Percentiles rank a stretch among this genome's conserved stretches.
Evolutionary conservation across 2,329 filamentous ascomycete genomes (phyloP).

Genomic region (Aureobasidium uvarum): DNA sequence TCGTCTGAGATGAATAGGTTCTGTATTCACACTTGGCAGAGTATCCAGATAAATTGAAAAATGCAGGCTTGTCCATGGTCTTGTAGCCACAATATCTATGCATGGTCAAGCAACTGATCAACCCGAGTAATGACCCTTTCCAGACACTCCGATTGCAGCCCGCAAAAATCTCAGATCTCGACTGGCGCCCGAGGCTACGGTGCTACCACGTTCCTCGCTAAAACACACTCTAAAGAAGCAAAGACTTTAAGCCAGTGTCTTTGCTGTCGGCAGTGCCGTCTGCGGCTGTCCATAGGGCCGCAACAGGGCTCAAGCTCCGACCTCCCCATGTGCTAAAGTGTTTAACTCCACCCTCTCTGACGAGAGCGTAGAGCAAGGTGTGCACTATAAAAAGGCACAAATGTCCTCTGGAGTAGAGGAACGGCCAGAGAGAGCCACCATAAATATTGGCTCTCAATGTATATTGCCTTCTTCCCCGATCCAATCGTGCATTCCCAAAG

Average conservation of each 20-base stretch:
- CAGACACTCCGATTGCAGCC: background rate
- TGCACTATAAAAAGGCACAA: no score
- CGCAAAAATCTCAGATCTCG: background rate
- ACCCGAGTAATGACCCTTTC: constrained; percentile 13
- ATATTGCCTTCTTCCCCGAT: no score
- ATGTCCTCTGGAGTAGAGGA: no score
- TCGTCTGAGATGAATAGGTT: background rate
- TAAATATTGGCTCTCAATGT: background rate
- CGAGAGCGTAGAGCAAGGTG: no score
- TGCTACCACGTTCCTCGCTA: background rate
- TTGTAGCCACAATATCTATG: constrained; percentile 3
- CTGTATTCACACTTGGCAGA: background rate
- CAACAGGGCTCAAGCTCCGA: constrained; percentile 5
- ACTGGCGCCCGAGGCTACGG: background rate
- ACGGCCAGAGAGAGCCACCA: no score
- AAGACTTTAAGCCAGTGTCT: background rate
- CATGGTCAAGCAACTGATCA: constrained; percentile 1
- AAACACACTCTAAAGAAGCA: background rate
- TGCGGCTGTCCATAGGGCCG: constrained; percentile 3
- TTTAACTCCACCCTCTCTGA: no score
- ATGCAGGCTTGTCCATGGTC: background rate
- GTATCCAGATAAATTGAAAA: background rate
- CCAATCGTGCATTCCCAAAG: no score
- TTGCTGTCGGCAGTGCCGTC: constrained; percentile 1
- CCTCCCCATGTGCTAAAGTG: no score